Conservation (phyloP, 208 protist genomes). For the Leishmania arabica region DNA sequence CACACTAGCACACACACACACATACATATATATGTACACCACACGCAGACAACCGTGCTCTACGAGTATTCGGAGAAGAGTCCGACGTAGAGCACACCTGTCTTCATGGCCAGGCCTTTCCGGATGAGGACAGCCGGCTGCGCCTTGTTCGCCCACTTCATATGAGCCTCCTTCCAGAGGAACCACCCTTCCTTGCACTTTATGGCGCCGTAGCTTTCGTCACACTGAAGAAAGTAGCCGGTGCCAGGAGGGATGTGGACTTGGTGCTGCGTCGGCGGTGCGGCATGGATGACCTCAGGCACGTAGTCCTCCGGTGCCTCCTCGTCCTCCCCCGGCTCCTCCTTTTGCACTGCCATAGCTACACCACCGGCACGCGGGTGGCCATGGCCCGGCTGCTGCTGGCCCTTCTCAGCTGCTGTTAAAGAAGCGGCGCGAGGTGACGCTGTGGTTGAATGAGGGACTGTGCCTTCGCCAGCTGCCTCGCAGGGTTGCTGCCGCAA, state of each 20-base stretch:
- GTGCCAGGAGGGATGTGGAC: slow-evolving; percentile 66
- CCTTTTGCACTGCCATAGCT: neutral
- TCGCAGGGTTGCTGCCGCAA: neutral
- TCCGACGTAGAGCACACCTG: slow-evolving; percentile 63
- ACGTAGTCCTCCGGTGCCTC: slow-evolving; percentile 43
- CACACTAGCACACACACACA: too few species aligned
- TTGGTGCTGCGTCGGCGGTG: slow-evolving; percentile 25
- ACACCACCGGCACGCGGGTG: neutral
- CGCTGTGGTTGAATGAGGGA: neutral
- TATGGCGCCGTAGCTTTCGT: slow-evolving; percentile 66
- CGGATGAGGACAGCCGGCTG: slow-evolving; percentile 74
- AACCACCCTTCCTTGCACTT: slow-evolving; percentile 83
- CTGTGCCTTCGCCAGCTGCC: neutral
- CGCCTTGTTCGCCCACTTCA: slow-evolving; percentile 51
- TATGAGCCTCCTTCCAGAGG: slow-evolving; percentile 66
- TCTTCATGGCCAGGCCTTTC: slow-evolving; percentile 87
- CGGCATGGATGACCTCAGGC: slow-evolving; percentile 46
- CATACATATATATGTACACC: too few species aligned
- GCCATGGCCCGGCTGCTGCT: neutral
- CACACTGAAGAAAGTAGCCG: slow-evolving; percentile 72
- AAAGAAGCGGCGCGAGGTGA: too few species aligned
- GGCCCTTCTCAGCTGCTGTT: neutral
- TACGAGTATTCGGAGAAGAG: slow-evolving; percentile 71
- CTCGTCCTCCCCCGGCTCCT: slow-evolving; percentile 29
- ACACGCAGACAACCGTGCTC: neutral